Evolutionary conservation across 2,329 filamentous ascomycete genomes (phyloP).

Genomic region (Cladosporium sp.): DNA sequence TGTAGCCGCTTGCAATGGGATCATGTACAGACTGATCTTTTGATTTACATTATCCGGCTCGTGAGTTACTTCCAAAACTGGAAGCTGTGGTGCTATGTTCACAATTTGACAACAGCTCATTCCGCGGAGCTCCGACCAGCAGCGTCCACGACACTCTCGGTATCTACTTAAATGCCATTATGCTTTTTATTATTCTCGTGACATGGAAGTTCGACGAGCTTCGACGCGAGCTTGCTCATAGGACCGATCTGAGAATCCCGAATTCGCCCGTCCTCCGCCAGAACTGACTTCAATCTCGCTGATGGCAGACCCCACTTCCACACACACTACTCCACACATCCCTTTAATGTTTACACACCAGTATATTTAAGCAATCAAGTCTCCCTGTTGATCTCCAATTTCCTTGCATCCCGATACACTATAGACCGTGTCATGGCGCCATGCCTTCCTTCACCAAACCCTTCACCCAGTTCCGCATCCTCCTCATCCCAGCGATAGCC

Average conservation of each 20-base stretch:
- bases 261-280: too few species aligned
- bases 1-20: constrained; percentile 10
- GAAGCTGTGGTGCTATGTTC: too few species aligned
- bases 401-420: too few species aligned
- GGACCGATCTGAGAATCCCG: too few species aligned
- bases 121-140: too few species aligned
- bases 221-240: too few species aligned
- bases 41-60: background rate
- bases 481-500: constrained; percentile 61
- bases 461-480: constrained; percentile 40
- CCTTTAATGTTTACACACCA: background rate
- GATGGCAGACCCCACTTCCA: background rate
- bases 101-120: too few species aligned
- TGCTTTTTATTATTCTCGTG: too few species aligned
- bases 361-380: too few species aligned
- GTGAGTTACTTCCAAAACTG: background rate
- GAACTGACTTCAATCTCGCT: background rate
- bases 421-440: constrained; percentile 5
- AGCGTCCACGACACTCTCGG: too few species aligned
- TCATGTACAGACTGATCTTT: constrained; percentile 10
- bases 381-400: constrained; percentile 16
- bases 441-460: constrained; percentile 48
- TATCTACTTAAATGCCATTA: too few species aligned
- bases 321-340: background rate
- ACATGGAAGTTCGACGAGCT: too few species aligned